Evolutionary conservation across 306 rosid genomes (phyloP).

Genomic region (Luffa acutangula): DNA sequence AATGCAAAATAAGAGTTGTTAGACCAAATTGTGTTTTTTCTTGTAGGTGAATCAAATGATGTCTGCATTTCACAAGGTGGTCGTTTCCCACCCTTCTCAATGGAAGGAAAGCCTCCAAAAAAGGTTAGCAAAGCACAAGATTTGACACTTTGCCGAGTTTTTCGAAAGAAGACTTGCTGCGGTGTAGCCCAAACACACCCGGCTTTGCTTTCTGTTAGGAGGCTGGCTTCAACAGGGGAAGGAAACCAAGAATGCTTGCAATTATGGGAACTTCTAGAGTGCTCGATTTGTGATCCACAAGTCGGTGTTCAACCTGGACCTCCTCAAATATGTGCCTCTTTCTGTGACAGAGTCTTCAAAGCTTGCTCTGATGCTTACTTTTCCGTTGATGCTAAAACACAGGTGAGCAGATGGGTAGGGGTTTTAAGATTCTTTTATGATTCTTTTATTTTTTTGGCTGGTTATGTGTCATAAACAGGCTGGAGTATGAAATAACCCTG

Average conservation of each 20-base stretch:
- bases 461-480: background rate
- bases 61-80: conserved; percentile 84
- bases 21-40: background rate
- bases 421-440: background rate
- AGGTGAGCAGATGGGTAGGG: conserved; percentile 31
- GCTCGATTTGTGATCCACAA: conserved; percentile 78
- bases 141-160: conserved; percentile 75
- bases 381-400: conserved; percentile 69
- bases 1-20: background rate
- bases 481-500: background rate
- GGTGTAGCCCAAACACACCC: conserved; percentile 74
- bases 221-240: conserved; percentile 77
- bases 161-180: conserved; percentile 77
- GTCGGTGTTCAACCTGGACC: conserved; percentile 75
- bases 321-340: conserved; percentile 65
- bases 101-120: conserved; percentile 67
- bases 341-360: conserved; percentile 60
- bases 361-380: conserved; percentile 86
- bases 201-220: conserved; percentile 61
- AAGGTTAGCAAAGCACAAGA: conserved; percentile 54
- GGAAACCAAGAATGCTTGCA: conserved; percentile 75
- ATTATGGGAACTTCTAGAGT: conserved; percentile 87
- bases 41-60: conserved; percentile 48
- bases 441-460: background rate
- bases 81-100: conserved; percentile 66